Evolutionary conservation across 2,329 filamentous ascomycete genomes (phyloP).

Genomic region (Alternaria postmessia): DNA sequence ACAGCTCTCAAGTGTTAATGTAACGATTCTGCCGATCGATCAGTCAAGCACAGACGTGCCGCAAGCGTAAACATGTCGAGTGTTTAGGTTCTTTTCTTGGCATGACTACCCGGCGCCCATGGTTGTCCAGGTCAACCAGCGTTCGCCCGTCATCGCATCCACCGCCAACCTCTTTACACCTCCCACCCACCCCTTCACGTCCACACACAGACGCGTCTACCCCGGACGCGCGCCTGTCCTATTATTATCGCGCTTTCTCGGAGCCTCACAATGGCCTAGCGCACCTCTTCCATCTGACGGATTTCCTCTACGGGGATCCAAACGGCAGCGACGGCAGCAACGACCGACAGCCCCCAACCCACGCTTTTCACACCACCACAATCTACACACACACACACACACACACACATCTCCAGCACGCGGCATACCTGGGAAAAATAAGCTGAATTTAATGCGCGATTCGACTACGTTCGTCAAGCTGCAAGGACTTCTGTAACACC

Average conservation of each 20-base stretch:
- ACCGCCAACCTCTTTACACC: constrained; percentile 46
- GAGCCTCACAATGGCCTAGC: constrained; percentile 36
- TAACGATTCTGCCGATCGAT: neutral
- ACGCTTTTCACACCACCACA: constrained; percentile 1
- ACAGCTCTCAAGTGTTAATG: neutral
- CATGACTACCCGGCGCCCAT: constrained; percentile 16
- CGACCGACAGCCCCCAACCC: constrained; percentile 21
- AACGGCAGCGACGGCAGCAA: constrained; percentile 29
- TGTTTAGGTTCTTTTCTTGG: constrained; percentile 41
- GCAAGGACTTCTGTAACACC: constrained; percentile 2
- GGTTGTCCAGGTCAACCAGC: constrained; percentile 31
- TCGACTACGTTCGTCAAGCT: neutral
- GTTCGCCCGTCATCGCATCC: constrained; percentile 25
- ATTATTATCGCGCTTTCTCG: constrained; percentile 22
- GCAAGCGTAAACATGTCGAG: constrained; percentile 31
- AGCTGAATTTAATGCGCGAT: constrained; percentile 4
- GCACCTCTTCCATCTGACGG: constrained; percentile 17
- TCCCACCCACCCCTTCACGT: constrained; percentile 15
- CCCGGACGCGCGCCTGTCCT: constrained; percentile 27
- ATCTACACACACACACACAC: neutral
- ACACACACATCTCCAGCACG: constrained; percentile 1
- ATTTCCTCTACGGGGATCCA: constrained; percentile 23
- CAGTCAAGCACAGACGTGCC: constrained; percentile 8
- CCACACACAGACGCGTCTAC: constrained; percentile 35
- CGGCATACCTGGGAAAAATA: neutral